phyloP scores from a whole-genome alignment of 2,329 filamentous ascomycete species.

The Cladosporium cucumerinum region DNA sequence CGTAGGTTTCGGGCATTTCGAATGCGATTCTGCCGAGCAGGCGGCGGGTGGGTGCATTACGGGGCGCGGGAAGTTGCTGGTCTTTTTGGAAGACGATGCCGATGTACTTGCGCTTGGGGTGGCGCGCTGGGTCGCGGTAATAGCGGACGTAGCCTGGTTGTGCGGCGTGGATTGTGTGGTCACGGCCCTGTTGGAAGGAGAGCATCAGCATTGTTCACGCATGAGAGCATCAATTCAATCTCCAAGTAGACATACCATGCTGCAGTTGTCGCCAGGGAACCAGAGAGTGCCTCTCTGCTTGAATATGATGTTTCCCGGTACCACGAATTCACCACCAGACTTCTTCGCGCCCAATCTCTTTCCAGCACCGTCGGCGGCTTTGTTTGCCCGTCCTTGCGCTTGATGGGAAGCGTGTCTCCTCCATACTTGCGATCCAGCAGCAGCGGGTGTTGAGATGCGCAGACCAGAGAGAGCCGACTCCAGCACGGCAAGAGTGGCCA shows the following conservation, averaged over 20 bases:
- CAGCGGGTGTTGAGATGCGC: constrained; percentile 26
- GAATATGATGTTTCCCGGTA: constrained; percentile 97
- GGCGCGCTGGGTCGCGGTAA: constrained; percentile 80
- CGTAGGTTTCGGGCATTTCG: constrained; percentile 28
- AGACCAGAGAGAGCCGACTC: constrained; percentile 32
- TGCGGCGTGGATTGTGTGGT: constrained; percentile 91
- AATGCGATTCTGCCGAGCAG: constrained; percentile 69
- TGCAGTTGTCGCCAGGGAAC: constrained; percentile 93
- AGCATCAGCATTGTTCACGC: background rate
- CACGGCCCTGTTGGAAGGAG: constrained; percentile 58
- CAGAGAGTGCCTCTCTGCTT: constrained; percentile 91
- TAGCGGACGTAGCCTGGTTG: constrained; percentile 91
- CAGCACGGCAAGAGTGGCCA: constrained; percentile 27
- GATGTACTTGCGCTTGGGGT: constrained; percentile 90
- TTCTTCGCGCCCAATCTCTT: constrained; percentile 96
- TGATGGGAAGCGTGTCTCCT: constrained; percentile 60
- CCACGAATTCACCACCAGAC: constrained; percentile 86
- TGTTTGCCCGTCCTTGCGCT: constrained; percentile 65
- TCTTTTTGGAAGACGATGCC: constrained; percentile 83
- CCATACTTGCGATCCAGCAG: constrained; percentile 16
- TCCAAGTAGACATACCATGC: constrained; percentile 52
- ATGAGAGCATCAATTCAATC: background rate
- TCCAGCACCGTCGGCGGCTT: constrained; percentile 65
- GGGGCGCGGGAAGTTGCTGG: constrained; percentile 73
- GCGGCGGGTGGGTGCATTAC: constrained; percentile 69